Base-by-base conservation (phyloP, 805 yeast species). In the Maudiozyma bulderi region DNA sequence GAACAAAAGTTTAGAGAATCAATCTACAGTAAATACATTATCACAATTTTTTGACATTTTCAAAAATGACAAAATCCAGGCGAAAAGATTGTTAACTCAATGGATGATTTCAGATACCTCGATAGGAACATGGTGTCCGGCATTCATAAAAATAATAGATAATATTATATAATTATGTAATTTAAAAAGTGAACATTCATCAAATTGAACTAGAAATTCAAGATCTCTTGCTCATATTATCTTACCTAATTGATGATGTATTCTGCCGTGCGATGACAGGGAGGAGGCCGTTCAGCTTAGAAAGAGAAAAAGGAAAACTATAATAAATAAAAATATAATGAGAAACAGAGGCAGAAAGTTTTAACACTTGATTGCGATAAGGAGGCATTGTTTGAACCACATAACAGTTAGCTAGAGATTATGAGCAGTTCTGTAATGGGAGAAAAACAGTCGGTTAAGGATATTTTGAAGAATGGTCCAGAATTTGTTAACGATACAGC, bases 51-150 rank as follows among this genome's bases (percentile, higher is more conserved):
- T 68, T 5, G 48, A 56, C 2, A 56, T 59, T 30, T 45, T 50
- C 26, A 48, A 57, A 8, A 47, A 26, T 5, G 60, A 65, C 29
- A 59, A 54, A n/a, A 50, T 52, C 1, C 41, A 49, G 13, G 73
- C 68, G 48, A 71, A 70, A 48, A 64, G 57, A 50, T 58, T 54
- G 45, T 69, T 69, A 46, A 73, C 69, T 32, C 67, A 74, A 32
- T 82, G 78, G 70, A 79, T 82, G 78, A 68, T 82, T 66, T 56
- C 66, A 2, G 78, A 80, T 55, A 74, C 72, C 41, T 81, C 84
- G 0, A 76, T 78, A 9, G 71, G 79, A 46, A 64, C 66, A 28
- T 85, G 95, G 95, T 78, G 85, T 52, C 72, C 78, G 29, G 84
- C 90, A 3, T 68, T 85, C 47, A 73, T 81, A 46, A 81, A 81